These are phyloP conservation scores for Brassica carinata DNA, from an alignment of 345 rosid genomes.

Conservation along the genomic window DNA sequence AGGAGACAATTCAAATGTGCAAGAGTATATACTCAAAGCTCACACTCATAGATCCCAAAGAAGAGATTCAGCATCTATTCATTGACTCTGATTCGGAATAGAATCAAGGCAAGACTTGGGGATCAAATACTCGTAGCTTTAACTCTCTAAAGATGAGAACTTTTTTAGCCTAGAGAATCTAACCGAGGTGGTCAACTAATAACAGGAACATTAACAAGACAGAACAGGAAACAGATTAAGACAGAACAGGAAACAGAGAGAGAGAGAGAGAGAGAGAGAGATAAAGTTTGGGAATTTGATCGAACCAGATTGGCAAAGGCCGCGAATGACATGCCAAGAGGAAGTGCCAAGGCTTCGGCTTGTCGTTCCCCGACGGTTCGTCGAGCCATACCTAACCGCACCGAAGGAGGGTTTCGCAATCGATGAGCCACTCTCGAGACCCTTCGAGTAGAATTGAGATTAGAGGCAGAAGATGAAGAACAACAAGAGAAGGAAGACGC, in stretches of 20 bases:
- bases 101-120: slow-evolving; percentile 3
- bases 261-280: neutral
- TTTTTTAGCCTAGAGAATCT: neutral
- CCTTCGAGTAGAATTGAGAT: slow-evolving; percentile 35
- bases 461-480: slow-evolving; percentile 44
- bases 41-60: neutral
- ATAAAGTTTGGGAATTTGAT: slow-evolving; percentile 26
- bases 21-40: slow-evolving; percentile 1
- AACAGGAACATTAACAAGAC: slow-evolving; percentile 7
- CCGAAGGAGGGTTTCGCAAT: slow-evolving; percentile 45
- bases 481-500: slow-evolving; percentile 33
- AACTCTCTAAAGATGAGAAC: slow-evolving; percentile 16
- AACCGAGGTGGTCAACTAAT: neutral
- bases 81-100: neutral
- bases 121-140: neutral
- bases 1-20: neutral
- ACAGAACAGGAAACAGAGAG: neutral
- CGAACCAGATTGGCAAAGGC: slow-evolving; percentile 84
- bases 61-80: neutral
- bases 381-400: slow-evolving; percentile 45
- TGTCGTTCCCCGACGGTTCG: slow-evolving; percentile 38
- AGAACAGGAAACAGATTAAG: neutral
- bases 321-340: slow-evolving; percentile 94
- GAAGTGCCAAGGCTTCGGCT: slow-evolving; percentile 72
- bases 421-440: slow-evolving; percentile 37